These are phyloP conservation scores for Pichia pseudocactophila DNA, from an alignment of 805 yeast genomes.

Conservation along the genomic window DNA sequence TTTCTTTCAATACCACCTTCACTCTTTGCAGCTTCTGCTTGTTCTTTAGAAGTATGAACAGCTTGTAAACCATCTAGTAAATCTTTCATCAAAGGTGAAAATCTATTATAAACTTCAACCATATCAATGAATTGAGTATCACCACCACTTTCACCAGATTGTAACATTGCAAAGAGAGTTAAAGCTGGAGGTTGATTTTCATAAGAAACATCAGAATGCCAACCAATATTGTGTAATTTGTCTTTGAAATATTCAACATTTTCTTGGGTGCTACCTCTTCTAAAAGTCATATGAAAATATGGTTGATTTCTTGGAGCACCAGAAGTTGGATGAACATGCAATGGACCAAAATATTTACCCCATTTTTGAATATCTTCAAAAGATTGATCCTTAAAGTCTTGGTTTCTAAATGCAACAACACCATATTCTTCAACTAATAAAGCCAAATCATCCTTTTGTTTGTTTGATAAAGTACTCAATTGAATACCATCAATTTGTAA, in stretches of 20 bases:
- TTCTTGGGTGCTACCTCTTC: conserved; percentile 35
- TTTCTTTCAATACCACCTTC: conserved; percentile 61
- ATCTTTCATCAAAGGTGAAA: conserved; percentile 57
- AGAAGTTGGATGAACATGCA: conserved; percentile 68
- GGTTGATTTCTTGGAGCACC: conserved; percentile 57
- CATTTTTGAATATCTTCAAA: conserved; percentile 40
- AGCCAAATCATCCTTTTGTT: conserved; percentile 62
- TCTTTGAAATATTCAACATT: conserved; percentile 28
- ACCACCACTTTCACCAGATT: conserved; percentile 56
- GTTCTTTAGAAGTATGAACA: conserved; percentile 62
- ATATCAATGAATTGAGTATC: conserved; percentile 75
- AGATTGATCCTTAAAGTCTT: conserved; percentile 52
- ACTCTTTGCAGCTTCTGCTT: conserved; percentile 47
- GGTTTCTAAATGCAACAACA: conserved; percentile 56
- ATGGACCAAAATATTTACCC: conserved; percentile 59
- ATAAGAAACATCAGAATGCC: conserved; percentile 73
- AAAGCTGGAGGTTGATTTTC: conserved; percentile 67
- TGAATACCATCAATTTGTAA: conserved; percentile 54
- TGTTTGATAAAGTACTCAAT: conserved; percentile 40
- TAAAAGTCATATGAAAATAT: conserved; percentile 54
- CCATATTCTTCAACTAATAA: conserved; percentile 62
- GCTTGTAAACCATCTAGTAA: conserved; percentile 55
- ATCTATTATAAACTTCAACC: conserved; percentile 59
- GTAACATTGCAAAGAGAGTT: conserved; percentile 58
- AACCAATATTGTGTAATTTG: conserved; percentile 33